Percentiles rank a stretch among this genome's conserved stretches.
Conservation (phyloP, 805 yeast species). For the Candida corydali region DNA sequence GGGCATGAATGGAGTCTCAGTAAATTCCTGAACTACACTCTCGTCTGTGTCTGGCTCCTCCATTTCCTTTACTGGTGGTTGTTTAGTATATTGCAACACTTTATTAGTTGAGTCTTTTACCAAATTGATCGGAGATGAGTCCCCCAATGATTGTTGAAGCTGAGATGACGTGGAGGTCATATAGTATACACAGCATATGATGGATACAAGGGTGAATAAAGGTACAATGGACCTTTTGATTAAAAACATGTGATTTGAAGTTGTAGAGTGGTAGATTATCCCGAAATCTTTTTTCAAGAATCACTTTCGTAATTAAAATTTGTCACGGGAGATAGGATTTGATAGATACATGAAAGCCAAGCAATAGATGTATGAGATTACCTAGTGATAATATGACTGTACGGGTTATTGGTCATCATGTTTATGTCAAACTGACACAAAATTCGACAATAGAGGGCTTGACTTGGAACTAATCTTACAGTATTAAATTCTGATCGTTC, state of each 20-base stretch:
- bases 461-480: no score
- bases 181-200: constrained; percentile 25
- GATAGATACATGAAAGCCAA: no score
- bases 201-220: constrained; percentile 19
- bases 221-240: constrained; percentile 25
- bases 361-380: no score
- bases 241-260: not conserved
- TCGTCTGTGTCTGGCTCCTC: constrained; percentile 3
- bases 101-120: constrained; percentile 2
- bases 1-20: constrained; percentile 75
- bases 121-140: constrained; percentile 19
- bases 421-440: no score
- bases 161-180: constrained; percentile 18
- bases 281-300: no score
- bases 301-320: no score
- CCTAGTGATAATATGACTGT: no score
- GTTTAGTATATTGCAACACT: not conserved
- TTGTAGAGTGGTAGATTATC: no score
- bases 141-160: constrained; percentile 17
- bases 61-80: not conserved
- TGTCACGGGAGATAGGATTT: no score
- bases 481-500: no score
- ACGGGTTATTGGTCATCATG: no score
- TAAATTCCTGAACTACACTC: constrained; percentile 7
- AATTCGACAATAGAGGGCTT: no score